phyloP scores from a whole-genome alignment of 257 asterid genomes.

The Jaltomata sinuosa region DNA sequence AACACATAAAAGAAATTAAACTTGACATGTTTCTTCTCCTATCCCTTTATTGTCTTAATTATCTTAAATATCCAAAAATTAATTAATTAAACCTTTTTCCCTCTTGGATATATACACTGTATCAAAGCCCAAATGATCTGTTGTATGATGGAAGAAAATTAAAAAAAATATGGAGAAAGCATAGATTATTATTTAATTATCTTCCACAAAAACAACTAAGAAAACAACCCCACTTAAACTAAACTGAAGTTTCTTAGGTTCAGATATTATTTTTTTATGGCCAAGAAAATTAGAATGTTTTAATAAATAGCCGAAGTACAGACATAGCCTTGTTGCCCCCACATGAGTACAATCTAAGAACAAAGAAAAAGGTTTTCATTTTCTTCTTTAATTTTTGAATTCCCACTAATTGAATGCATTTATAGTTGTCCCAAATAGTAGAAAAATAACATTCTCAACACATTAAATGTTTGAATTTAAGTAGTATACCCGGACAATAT shows the following conservation, averaged over 20 bases:
- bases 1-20: not conserved
- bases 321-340: slow-evolving; percentile 25
- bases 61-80: not conserved
- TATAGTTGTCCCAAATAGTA: slow-evolving; percentile 17
- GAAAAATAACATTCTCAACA: slow-evolving; percentile 5
- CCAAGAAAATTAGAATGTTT: slow-evolving; percentile 24
- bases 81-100: not conserved
- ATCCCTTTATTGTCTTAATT: not conserved
- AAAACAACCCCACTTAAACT: slow-evolving; percentile 15
- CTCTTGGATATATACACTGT: slow-evolving; percentile 7
- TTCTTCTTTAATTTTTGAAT: not conserved
- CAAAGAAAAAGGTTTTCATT: not conserved
- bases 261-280: not conserved
- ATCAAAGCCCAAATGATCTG: slow-evolving; percentile 7
- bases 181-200: not conserved
- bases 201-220: slow-evolving; percentile 4
- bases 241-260: slow-evolving; percentile 12
- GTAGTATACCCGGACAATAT: not conserved
- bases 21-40: not conserved
- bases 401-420: not conserved
- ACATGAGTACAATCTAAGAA: not conserved
- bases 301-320: slow-evolving; percentile 14
- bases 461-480: not conserved
- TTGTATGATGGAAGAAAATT: slow-evolving; percentile 10
- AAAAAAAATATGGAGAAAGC: slow-evolving; percentile 24